phyloP scores from a whole-genome alignment of 2,329 filamentous ascomycete species.

The Cytospora leucostoma region DNA sequence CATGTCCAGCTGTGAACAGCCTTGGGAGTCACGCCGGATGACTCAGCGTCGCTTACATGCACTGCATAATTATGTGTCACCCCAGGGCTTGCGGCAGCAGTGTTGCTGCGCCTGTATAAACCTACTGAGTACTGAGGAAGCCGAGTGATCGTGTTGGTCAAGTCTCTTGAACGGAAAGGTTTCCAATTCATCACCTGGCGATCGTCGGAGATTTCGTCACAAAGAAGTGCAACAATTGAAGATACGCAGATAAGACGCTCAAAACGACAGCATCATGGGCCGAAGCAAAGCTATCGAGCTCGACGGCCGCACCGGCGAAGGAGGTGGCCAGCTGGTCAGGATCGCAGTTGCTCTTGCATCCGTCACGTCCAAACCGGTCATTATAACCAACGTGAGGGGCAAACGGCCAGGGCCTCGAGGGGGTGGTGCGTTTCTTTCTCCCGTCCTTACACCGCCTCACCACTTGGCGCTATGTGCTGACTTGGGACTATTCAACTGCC shows the following conservation, averaged over 20 bases:
- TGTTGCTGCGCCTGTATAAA: no score
- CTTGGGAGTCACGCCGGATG: background rate
- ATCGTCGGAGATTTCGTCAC: no score
- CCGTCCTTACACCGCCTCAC: background rate
- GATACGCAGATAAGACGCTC: no score
- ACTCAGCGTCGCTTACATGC: background rate
- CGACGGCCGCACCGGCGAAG: constrained; percentile 61
- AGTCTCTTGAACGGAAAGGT: no score
- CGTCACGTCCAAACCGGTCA: constrained; percentile 54
- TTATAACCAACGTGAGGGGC: constrained; percentile 56
- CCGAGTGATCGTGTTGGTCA: no score
- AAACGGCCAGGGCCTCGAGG: constrained; percentile 47
- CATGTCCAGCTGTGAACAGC: background rate
- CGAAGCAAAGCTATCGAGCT: constrained; percentile 46
- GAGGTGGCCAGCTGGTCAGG: constrained; percentile 62
- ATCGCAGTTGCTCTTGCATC: constrained; percentile 58
- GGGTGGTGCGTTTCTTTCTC: constrained; percentile 32
- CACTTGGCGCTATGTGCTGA: background rate
- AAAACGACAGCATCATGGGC: constrained; percentile 16
- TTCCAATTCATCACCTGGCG: no score
- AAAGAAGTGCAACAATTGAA: no score
- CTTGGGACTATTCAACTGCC: constrained; percentile 4
- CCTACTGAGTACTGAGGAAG: no score
- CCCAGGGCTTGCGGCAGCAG: no score
- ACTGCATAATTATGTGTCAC: no score